These are phyloP conservation scores for Strigomonas culicis DNA, from an alignment of 208 protist species.

Conservation along the genomic window DNA sequence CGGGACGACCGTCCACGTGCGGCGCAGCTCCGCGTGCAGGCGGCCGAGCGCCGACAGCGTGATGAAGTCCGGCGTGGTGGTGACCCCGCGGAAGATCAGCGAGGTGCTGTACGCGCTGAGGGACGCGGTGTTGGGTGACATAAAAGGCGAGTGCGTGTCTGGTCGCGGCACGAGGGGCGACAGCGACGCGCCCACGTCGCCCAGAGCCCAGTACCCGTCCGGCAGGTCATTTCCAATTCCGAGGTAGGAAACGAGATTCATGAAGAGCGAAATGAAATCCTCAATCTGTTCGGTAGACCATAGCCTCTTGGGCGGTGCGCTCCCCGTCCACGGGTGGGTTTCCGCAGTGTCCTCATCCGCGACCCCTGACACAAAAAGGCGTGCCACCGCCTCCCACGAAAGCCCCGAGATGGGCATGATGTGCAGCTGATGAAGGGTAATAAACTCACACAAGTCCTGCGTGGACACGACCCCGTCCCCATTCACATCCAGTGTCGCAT, in stretches of 20 bases:
- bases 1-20: conserved; percentile 24
- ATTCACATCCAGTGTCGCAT: conserved; percentile 14
- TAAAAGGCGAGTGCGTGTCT: background rate
- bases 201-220: background rate
- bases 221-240: background rate
- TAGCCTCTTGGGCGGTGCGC: background rate
- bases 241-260: background rate
- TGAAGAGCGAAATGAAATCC: conserved; percentile 9
- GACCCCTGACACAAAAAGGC: background rate
- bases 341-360: background rate
- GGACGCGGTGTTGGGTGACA: background rate
- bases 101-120: background rate
- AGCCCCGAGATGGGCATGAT: conserved; percentile 3
- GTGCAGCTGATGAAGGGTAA: conserved; percentile 14
- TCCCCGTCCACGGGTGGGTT: too few relatives aligned
- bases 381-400: background rate
- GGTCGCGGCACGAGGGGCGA: background rate
- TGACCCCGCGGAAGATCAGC: background rate
- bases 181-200: background rate
- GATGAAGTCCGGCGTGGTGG: background rate
- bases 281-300: conserved; percentile 6
- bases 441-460: conserved; percentile 15
- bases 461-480: conserved; percentile 17
- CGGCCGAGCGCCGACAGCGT: background rate
- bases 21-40: background rate